Evolutionary conservation across 805 yeast species (phyloP).

Genomic region (Hanseniaspora vineae): DNA sequence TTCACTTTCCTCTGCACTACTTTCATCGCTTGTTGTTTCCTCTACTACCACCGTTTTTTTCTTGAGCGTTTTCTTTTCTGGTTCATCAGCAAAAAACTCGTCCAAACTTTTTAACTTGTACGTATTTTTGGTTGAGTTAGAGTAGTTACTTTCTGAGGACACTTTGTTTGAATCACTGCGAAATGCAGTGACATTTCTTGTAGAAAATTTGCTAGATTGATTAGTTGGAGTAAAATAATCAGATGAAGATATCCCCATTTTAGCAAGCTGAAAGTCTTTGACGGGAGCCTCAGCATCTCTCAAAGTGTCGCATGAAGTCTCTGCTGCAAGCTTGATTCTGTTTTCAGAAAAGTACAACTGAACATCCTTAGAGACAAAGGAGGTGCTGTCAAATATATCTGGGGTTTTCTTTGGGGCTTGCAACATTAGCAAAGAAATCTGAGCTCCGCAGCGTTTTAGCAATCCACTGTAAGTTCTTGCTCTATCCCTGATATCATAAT

Average conservation of each 20-base stretch:
- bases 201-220: not conserved
- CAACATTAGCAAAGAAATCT: constrained; percentile 54
- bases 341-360: not conserved
- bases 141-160: constrained; percentile 4
- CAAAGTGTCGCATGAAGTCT: constrained; percentile 12
- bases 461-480: constrained; percentile 62
- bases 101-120: constrained; percentile 69
- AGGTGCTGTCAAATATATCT: constrained; percentile 7
- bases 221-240: constrained; percentile 6
- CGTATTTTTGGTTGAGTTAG: constrained; percentile 19
- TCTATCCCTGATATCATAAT: constrained; percentile 71
- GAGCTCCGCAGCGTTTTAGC: constrained; percentile 36
- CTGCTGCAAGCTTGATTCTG: not conserved
- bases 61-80: constrained; percentile 6
- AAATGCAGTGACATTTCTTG: not conserved
- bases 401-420: constrained; percentile 72
- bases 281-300: constrained; percentile 26
- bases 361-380: constrained; percentile 1
- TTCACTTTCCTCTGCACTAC: constrained; percentile 12
- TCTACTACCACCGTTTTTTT: constrained; percentile 16
- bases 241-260: constrained; percentile 22
- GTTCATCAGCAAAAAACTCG: constrained; percentile 58
- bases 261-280: constrained; percentile 27
- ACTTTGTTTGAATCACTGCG: constrained; percentile 3
- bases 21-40: constrained; percentile 15